Base-by-base conservation (phyloP, 139 green algal species). In the Protoeuglena noctilucae region DNA sequence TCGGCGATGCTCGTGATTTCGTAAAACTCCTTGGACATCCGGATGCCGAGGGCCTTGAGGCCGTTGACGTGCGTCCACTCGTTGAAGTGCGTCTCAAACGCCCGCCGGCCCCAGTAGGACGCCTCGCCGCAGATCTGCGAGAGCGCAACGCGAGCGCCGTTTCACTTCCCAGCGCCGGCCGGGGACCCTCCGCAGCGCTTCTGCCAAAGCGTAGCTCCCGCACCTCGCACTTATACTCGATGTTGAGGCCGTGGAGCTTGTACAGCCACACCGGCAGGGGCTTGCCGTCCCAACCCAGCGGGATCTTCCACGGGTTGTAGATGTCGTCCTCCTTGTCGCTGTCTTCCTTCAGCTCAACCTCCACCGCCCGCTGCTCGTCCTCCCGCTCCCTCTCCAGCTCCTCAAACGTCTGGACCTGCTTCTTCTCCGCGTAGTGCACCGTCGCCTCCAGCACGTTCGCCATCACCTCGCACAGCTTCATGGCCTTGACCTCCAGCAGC, bases 191-290 rank as follows among this genome's bases (percentile, higher is more conserved):
- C n/a, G n/a, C n/a, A n/a, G n/a, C n/a, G n/a, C n/a, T n/a, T n/a
- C n/a, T n/a, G n/a, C n/a, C n/a, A n/a, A n/a, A n/a, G n/a, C n/a
- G 34, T 82, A 77, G 58, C 86, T 83, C 43, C 91, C 91, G 62
- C 91, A 98, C 48, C 72, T 98, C 91, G 64, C 91, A 98, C 55
- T 81, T 78, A 62, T 87, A 94, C 67, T 94, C 84, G 65, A 91
- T 79, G 61, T 95, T 94, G 21, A 98, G 72, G 7, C 91, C 91
- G 61, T 98, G 91, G 63, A 98, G 76, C 75, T 97, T 97, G 79
- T 98, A 98, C 25, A 98, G 83, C 91, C 91, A 98, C 71, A 95
- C 97, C 23, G 91, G 91, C 62, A 98, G 98, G 61, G 91, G 91
- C 76, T 97, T 98, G 56, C 91, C 91, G 58, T 98, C 91, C 82